Conservation (phyloP, 768 basidiomycete genomes). For the Zangia roseola region DNA sequence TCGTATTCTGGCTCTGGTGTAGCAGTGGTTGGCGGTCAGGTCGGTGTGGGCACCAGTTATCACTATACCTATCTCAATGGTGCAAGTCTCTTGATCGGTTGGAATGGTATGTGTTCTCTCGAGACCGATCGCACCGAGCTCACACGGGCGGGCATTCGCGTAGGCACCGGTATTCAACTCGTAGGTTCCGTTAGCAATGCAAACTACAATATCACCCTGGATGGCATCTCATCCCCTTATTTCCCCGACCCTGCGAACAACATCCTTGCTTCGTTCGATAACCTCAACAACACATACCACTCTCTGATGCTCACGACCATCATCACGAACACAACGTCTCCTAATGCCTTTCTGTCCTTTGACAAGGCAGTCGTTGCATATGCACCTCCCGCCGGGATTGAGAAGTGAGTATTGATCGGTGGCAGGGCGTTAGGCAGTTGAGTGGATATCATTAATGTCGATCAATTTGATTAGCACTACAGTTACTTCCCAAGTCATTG, state of each 20-base stretch:
- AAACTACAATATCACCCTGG: conserved; percentile 50
- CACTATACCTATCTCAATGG: conserved; percentile 64
- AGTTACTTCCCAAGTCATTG: conserved; percentile 36
- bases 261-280: conserved; percentile 49
- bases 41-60: conserved; percentile 54
- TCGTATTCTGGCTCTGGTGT: conserved; percentile 55
- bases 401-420: conserved; percentile 35
- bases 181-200: conserved; percentile 49
- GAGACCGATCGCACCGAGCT: background rate
- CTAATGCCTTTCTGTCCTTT: conserved; percentile 49
- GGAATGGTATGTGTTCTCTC: conserved; percentile 52
- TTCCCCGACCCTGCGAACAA: conserved; percentile 29
- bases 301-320: conserved; percentile 52
- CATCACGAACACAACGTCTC: conserved; percentile 32
- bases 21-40: conserved; percentile 37
- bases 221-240: conserved; percentile 38
- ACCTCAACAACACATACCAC: conserved; percentile 51
- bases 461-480: conserved; percentile 33
- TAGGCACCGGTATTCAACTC: conserved; percentile 67
- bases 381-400: conserved; percentile 27
- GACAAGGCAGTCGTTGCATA: conserved; percentile 54
- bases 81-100: conserved; percentile 54
- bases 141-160: conserved; percentile 2
- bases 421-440: background rate
- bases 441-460: conserved; percentile 18